Conservation (phyloP, 2,329 filamentous ascomycete genomes). For the Waltergamsia citrina region DNA sequence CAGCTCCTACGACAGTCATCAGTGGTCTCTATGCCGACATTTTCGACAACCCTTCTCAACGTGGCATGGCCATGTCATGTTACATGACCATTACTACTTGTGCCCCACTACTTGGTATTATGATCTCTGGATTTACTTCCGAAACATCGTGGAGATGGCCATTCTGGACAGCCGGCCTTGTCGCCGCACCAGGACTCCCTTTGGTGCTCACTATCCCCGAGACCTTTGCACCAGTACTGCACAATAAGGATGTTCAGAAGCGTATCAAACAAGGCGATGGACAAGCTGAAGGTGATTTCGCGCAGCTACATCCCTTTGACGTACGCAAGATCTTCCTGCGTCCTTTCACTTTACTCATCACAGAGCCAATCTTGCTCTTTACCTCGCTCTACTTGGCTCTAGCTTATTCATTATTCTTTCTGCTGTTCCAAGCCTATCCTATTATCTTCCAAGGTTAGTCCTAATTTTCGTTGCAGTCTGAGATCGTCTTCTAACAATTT, state of each 20-base stretch:
- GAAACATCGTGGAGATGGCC: constrained; percentile 30
- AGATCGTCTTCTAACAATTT: neutral
- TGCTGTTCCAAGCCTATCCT: constrained; percentile 41
- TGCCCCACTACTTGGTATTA: constrained; percentile 34
- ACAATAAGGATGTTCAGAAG: constrained; percentile 35
- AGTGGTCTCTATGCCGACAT: constrained; percentile 22
- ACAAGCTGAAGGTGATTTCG: constrained; percentile 18
- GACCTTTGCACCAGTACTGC: constrained; percentile 39
- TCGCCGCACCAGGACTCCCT: constrained; percentile 17
- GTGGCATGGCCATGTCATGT: constrained; percentile 20
- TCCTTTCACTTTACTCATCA: constrained; percentile 35
- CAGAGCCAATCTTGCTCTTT: constrained; percentile 38
- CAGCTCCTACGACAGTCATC: constrained; percentile 22
- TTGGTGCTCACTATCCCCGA: constrained; percentile 29
- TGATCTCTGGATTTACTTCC: constrained; percentile 40
- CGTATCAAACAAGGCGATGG: constrained; percentile 28
- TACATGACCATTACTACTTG: constrained; percentile 23
- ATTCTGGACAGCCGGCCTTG: constrained; percentile 26
- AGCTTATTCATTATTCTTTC: constrained; percentile 40
- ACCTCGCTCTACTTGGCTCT: constrained; percentile 39
- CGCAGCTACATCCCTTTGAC: constrained; percentile 22
- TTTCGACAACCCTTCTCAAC: constrained; percentile 17
- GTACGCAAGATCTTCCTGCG: constrained; percentile 37
- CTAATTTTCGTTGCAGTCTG: neutral
- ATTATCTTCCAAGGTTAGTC: constrained; percentile 30